Conservation (phyloP, 2,329 filamentous ascomycete species). For the Sordariomycetes sp. region DNA sequence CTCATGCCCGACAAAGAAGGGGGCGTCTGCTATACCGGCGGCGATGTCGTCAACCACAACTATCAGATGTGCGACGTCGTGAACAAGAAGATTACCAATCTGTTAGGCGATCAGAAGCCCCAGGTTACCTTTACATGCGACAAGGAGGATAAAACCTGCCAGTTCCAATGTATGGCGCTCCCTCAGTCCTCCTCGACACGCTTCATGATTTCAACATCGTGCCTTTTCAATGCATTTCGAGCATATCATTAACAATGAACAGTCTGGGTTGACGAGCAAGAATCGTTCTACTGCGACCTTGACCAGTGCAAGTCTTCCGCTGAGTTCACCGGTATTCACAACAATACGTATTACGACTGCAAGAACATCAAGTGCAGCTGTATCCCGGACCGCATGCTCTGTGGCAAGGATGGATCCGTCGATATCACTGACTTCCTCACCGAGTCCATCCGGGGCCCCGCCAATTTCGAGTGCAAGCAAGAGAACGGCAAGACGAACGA, state of each 20-base stretch:
- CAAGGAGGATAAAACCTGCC: constrained; percentile 60
- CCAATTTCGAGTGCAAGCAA: constrained; percentile 63
- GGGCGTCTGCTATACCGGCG: constrained; percentile 85
- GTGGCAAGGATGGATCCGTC: constrained; percentile 79
- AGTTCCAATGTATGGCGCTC: constrained; percentile 67
- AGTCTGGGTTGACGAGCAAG: constrained; percentile 90
- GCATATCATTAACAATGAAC: constrained; percentile 1
- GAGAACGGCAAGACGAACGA: constrained; percentile 47
- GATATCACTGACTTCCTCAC: constrained; percentile 84
- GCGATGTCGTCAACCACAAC: constrained; percentile 84
- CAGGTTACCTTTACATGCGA: constrained; percentile 93
- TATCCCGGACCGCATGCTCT: constrained; percentile 84
- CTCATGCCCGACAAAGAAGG: constrained; percentile 73
- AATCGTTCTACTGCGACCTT: constrained; percentile 93
- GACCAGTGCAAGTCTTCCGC: constrained; percentile 65
- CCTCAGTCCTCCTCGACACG: not conserved
- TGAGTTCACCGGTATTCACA: constrained; percentile 54
- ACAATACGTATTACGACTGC: constrained; percentile 77
- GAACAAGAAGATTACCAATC: constrained; percentile 82
- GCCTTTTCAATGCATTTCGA: not conserved
- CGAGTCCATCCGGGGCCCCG: constrained; percentile 74
- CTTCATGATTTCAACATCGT: not conserved
- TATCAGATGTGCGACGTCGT: constrained; percentile 97
- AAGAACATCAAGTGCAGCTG: constrained; percentile 77
- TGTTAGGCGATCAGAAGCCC: constrained; percentile 72